Percentiles rank a stretch among this genome's conserved stretches.
Evolutionary conservation across 495 filamentous ascomycete species (phyloP).

Genomic region (Aspergillus cavernicola): DNA sequence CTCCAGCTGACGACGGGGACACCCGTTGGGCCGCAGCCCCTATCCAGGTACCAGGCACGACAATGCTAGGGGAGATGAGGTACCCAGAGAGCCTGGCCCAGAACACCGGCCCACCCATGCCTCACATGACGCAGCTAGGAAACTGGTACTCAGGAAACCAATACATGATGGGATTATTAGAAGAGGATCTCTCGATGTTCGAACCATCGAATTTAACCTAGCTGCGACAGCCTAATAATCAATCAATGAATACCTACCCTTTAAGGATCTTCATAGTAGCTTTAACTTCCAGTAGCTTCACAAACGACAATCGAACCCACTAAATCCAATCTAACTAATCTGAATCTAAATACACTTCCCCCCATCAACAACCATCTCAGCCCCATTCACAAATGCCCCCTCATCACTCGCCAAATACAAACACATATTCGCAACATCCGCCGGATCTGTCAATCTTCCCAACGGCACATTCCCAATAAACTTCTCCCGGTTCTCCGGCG

Average conservation of each 20-base stretch:
- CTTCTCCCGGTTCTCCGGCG: conserved; percentile 62
- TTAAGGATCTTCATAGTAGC: too few relatives aligned
- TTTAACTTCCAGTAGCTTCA: too few relatives aligned
- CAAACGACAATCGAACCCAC: too few relatives aligned
- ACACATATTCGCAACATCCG: conserved; percentile 65
- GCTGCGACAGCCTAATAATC: background rate
- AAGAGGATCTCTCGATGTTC: conserved; percentile 55
- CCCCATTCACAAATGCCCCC: conserved; percentile 66
- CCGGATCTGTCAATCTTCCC: conserved; percentile 57
- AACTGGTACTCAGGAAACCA: conserved; percentile 68
- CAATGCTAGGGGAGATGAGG: conserved; percentile 14
- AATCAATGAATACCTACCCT: too few relatives aligned
- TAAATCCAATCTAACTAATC: too few relatives aligned
- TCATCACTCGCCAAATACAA: conserved; percentile 66
- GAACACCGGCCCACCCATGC: conserved; percentile 14
- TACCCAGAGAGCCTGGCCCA: conserved; percentile 6
- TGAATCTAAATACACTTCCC: conserved; percentile 34
- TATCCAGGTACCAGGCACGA: background rate
- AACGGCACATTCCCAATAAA: conserved; percentile 66
- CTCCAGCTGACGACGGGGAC: conserved; percentile 24
- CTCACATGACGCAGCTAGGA: conserved; percentile 49
- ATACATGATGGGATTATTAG: conserved; percentile 60
- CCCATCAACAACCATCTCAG: conserved; percentile 41
- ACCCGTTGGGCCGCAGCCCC: conserved; percentile 10
- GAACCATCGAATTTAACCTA: conserved; percentile 28